Conservation (phyloP, 1,139 yeast genomes). For the Yamadazyma mexicana region DNA sequence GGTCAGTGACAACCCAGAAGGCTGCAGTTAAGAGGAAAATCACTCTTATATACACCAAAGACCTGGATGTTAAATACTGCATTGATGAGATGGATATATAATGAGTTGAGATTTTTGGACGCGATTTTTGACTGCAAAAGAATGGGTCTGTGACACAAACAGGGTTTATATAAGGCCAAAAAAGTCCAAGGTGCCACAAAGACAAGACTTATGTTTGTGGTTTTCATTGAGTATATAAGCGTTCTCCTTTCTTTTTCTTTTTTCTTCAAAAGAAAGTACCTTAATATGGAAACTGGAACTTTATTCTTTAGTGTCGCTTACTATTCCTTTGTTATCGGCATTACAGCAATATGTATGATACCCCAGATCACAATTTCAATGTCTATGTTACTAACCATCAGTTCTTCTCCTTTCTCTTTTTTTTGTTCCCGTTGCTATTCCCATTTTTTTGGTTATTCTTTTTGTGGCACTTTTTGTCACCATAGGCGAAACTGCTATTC, state of each 20-base stretch:
- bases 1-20: conserved; percentile 62
- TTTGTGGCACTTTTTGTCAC: background rate
- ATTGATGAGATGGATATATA: conserved; percentile 25
- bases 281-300: background rate
- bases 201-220: no score
- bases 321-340: background rate
- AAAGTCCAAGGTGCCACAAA: no score
- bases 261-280: no score
- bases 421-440: background rate
- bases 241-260: no score
- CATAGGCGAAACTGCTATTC: background rate
- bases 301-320: background rate
- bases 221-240: no score
- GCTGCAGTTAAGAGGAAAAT: conserved; percentile 46
- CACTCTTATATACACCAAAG: conserved; percentile 50
- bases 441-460: background rate
- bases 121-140: background rate
- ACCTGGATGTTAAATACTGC: conserved; percentile 58
- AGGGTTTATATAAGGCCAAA: background rate
- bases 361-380: no score
- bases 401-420: background rate
- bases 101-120: no score
- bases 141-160: background rate
- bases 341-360: background rate
- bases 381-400: background rate